phyloP scores from a whole-genome alignment of 2,329 filamentous ascomycete genomes.

The Paraconiothyrium brasiliense region DNA sequence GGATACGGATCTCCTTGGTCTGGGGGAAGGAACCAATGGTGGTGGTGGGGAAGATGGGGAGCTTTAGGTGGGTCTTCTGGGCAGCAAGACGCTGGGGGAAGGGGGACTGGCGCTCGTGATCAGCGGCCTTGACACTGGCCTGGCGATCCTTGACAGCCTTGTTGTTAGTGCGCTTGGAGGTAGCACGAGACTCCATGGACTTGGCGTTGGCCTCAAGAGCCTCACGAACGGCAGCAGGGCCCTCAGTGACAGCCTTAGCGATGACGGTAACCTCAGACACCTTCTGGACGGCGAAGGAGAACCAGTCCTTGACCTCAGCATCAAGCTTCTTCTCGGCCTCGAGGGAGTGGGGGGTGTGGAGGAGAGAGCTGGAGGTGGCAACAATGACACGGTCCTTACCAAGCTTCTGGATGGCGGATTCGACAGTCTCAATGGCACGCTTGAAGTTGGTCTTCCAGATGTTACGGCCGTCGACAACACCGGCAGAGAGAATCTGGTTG shows the following conservation, averaged over 20 bases:
- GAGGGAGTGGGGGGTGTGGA: conserved; percentile 98
- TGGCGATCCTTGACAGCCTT: conserved; percentile 97
- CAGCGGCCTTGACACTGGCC: conserved; percentile 80
- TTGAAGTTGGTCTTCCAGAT: conserved; percentile 99
- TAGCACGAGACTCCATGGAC: conserved; percentile 88
- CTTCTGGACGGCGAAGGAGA: conserved; percentile 98
- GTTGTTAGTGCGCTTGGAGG: conserved; percentile 95
- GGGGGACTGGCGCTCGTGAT: conserved; percentile 91
- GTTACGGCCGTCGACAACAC: conserved; percentile 98
- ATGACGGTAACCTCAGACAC: conserved; percentile 87
- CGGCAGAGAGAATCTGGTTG: conserved; percentile 89
- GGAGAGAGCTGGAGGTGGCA: conserved; percentile 94
- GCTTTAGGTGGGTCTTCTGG: conserved; percentile 91
- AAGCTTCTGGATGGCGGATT: conserved; percentile 91
- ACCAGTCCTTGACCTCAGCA: conserved; percentile 93
- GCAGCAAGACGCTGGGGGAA: conserved; percentile 86
- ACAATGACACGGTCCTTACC: conserved; percentile 98
- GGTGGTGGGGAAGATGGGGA: conserved; percentile 97
- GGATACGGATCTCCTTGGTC: conserved; percentile 97
- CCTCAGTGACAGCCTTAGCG: conserved; percentile 95
- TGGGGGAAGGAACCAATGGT: conserved; percentile 99
- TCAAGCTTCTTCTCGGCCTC: conserved; percentile 99
- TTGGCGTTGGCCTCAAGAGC: conserved; percentile 97
- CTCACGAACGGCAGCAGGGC: conserved; percentile 83
- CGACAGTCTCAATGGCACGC: conserved; percentile 88